Evolutionary conservation across 208 protist species (phyloP).

Genomic region (Strigomonas culicis): DNA sequence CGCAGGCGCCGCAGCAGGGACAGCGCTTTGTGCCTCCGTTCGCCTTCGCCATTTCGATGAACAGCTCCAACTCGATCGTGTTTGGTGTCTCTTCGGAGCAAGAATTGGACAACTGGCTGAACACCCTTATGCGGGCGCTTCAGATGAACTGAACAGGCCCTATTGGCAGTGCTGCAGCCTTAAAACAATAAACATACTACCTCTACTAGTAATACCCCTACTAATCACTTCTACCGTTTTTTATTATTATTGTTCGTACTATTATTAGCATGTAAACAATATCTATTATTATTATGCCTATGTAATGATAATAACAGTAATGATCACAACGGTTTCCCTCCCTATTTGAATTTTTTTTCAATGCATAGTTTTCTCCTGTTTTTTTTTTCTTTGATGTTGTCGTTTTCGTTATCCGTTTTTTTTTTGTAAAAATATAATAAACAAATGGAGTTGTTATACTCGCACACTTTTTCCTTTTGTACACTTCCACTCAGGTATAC

Average conservation of each 20-base stretch:
- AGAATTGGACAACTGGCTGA: constrained; percentile 71
- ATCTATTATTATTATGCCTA: neutral
- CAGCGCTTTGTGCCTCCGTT: constrained; percentile 36
- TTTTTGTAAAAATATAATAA: neutral
- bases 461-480: constrained; percentile 2
- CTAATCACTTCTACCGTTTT: neutral
- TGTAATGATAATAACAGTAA: neutral
- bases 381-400: neutral
- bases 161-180: neutral
- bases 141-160: constrained; percentile 50
- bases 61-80: constrained; percentile 69
- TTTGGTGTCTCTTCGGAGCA: constrained; percentile 55
- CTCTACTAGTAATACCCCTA: neutral
- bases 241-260: neutral
- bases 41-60: constrained; percentile 66
- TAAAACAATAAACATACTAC: neutral
- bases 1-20: neutral
- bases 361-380: constrained; percentile 7
- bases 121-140: constrained; percentile 47
- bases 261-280: constrained; percentile 4
- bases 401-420: neutral
- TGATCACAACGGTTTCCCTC: no score
- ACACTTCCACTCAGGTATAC: neutral
- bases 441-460: neutral
- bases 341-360: neutral